phyloP scores from a whole-genome alignment of 352 stramenopile genomes.

The Phytophthora aleatoria region DNA sequence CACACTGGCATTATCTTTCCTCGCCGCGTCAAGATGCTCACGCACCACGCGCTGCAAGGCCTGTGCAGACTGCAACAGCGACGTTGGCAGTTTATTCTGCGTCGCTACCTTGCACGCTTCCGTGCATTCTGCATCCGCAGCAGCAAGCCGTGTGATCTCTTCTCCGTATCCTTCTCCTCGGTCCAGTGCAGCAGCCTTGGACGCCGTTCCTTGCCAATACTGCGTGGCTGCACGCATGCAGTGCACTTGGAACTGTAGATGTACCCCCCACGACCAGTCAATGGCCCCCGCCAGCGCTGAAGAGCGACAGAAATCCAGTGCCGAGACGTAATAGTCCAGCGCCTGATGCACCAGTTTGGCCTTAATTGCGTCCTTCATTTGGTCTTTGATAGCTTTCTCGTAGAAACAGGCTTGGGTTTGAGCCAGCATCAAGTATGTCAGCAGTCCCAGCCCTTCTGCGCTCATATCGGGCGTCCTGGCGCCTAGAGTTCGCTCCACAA shows the following conservation, averaged over 20 bases:
- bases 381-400: conserved; percentile 91
- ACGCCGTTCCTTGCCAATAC: conserved; percentile 77
- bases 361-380: conserved; percentile 84
- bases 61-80: conserved; percentile 58
- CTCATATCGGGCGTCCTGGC: conserved; percentile 64
- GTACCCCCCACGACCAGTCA: conserved; percentile 67
- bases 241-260: conserved; percentile 72
- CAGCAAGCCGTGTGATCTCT: conserved; percentile 69
- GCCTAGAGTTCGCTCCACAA: conserved; percentile 48
- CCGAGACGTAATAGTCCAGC: conserved; percentile 64
- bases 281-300: conserved; percentile 52
- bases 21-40: conserved; percentile 59
- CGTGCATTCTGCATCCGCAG: conserved; percentile 56
- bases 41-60: conserved; percentile 61
- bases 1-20: conserved; percentile 84
- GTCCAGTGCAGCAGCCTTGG: conserved; percentile 58
- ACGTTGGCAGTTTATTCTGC: conserved; percentile 64
- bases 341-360: conserved; percentile 83
- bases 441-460: conserved; percentile 68
- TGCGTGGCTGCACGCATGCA: conserved; percentile 78
- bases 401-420: conserved; percentile 92
- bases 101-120: conserved; percentile 64
- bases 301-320: conserved; percentile 63
- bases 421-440: conserved; percentile 78
- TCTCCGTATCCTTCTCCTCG: conserved; percentile 74